These are phyloP conservation scores for Colletotrichum neosansevieriae DNA, from an alignment of 2,329 filamentous ascomycete genomes.

Conservation along the genomic window DNA sequence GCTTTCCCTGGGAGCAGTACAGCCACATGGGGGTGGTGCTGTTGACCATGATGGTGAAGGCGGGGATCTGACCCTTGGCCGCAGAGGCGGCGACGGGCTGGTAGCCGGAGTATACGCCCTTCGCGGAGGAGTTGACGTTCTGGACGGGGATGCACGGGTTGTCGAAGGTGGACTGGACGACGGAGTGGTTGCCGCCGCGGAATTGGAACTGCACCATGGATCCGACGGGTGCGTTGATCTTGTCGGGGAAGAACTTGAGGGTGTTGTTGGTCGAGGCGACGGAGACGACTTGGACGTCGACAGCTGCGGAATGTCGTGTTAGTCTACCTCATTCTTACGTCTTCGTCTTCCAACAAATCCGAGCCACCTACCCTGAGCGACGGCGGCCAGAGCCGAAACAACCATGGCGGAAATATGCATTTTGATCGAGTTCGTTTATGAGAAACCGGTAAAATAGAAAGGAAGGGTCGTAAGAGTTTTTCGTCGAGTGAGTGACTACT, in stretches of 20 bases:
- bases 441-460: constrained; percentile 42
- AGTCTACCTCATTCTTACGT: constrained; percentile 2
- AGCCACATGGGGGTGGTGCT: constrained; percentile 80
- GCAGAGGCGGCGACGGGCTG: constrained; percentile 69
- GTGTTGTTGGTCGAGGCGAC: constrained; percentile 69
- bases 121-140: constrained; percentile 62
- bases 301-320: constrained; percentile 44
- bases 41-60: constrained; percentile 79
- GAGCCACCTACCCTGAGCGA: constrained; percentile 57
- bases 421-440: constrained; percentile 49
- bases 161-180: constrained; percentile 82
- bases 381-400: constrained; percentile 60
- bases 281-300: constrained; percentile 71
- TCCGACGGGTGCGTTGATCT: constrained; percentile 72
- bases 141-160: constrained; percentile 74
- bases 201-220: constrained; percentile 77
- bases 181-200: constrained; percentile 78
- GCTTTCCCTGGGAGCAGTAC: constrained; percentile 80
- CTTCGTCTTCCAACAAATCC: neutral
- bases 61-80: constrained; percentile 66
- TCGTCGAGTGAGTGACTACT: constrained; percentile 44
- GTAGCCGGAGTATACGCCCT: constrained; percentile 77
- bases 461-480: constrained; percentile 5
- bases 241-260: constrained; percentile 75
- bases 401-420: constrained; percentile 66